Percentiles rank a stretch among this genome's conserved stretches.
Conservation (phyloP, 2,329 filamentous ascomycete genomes). For the Trichophyton mentagrophytes region DNA sequence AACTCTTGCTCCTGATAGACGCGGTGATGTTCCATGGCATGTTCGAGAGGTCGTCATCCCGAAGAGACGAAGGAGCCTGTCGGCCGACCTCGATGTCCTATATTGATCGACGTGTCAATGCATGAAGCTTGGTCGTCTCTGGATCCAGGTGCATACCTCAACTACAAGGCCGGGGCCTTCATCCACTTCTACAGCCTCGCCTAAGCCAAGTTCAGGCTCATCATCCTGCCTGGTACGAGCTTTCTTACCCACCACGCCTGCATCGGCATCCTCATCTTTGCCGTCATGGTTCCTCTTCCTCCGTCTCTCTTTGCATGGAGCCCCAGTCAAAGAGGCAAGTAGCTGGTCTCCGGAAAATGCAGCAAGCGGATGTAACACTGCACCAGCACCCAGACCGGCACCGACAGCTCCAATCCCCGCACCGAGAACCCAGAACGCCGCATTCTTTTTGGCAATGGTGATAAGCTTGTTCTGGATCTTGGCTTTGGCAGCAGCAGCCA, state of each 20-base stretch:
- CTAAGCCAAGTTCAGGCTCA: conserved; percentile 27
- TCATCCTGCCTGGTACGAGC: conserved; percentile 25
- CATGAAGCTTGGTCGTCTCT: not conserved
- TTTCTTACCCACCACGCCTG: conserved; percentile 20
- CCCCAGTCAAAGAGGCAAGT: conserved; percentile 36
- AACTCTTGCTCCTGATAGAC: conserved; percentile 42
- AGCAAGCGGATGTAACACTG: conserved; percentile 40
- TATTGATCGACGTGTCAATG: not conserved
- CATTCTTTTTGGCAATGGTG: conserved; percentile 48
- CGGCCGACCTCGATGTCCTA: conserved; percentile 55
- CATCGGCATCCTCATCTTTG: conserved; percentile 15
- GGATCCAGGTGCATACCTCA: conserved; percentile 2
- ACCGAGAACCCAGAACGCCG: conserved; percentile 48
- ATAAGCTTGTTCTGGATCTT: conserved; percentile 34
- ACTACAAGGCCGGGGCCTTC: not conserved
- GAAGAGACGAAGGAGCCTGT: conserved; percentile 52
- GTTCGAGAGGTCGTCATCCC: conserved; percentile 52
- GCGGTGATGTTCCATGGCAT: conserved; percentile 57
- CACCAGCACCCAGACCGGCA: conserved; percentile 30
- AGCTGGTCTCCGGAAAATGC: conserved; percentile 47
- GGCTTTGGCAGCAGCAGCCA: conserved; percentile 36
- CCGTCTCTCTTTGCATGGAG: conserved; percentile 11
- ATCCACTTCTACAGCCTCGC: conserved; percentile 9
- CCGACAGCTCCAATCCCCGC: conserved; percentile 45
- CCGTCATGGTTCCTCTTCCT: conserved; percentile 21